A percentile compares a stretch with the other conserved stretches of the same genome.
These are phyloP conservation scores for Cyclotella baltica DNA, from an alignment of 108 stramenopile genomes.

Conservation along the genomic window DNA sequence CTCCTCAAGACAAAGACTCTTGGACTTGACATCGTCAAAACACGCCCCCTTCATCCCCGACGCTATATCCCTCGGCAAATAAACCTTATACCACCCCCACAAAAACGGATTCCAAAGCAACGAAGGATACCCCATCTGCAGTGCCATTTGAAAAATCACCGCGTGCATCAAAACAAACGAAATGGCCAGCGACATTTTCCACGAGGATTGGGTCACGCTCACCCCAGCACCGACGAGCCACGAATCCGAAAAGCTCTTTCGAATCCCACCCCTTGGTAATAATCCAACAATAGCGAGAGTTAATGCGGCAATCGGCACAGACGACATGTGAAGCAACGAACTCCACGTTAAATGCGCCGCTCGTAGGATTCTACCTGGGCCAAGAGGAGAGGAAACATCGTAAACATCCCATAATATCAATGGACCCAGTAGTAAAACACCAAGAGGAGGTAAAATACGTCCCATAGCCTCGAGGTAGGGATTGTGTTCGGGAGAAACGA, in stretches of 20 bases:
- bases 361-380: neutral
- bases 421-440: neutral
- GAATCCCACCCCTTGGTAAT: constrained; percentile 7
- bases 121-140: constrained; percentile 48
- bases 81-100: constrained; percentile 53
- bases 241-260: neutral
- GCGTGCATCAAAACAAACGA: constrained; percentile 17
- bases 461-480: constrained; percentile 6
- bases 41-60: constrained; percentile 37
- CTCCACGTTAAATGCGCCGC: constrained; percentile 8
- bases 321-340: neutral
- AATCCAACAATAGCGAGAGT: neutral
- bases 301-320: neutral
- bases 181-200: constrained; percentile 43
- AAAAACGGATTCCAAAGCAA: constrained; percentile 48
- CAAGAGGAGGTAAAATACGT: neutral
- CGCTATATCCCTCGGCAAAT: constrained; percentile 24
- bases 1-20: constrained; percentile 45
- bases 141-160: constrained; percentile 31
- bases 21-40: constrained; percentile 20
- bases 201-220: constrained; percentile 41
- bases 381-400: neutral
- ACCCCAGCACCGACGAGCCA: constrained; percentile 1
- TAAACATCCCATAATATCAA: constrained; percentile 10
- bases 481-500: constrained; percentile 1